These are phyloP conservation scores for Paecilomyces formosus DNA, from an alignment of 2,329 filamentous ascomycete genomes.

Conservation along the genomic window DNA sequence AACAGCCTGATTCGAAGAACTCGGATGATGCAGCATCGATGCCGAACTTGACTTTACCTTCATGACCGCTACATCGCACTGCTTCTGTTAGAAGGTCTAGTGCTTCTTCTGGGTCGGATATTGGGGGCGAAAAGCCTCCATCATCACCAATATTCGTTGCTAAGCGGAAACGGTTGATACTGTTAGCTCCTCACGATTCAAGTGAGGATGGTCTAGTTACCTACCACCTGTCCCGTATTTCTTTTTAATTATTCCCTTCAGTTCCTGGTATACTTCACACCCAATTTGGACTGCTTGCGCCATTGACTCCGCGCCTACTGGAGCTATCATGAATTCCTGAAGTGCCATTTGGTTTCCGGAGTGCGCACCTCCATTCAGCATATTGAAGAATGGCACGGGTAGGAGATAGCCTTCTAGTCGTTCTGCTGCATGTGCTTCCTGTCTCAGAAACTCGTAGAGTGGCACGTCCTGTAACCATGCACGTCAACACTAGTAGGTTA, in stretches of 20 bases:
- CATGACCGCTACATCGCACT: conserved; percentile 18
- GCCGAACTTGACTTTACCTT: conserved; percentile 28
- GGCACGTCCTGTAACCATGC: conserved; percentile 35
- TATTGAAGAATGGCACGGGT: conserved; percentile 53
- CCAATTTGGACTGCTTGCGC: conserved; percentile 19
- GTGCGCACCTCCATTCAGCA: conserved; percentile 46
- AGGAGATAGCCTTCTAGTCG: conserved; percentile 48
- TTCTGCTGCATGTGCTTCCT: conserved; percentile 46
- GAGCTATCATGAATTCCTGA: conserved; percentile 28
- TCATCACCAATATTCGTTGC: conserved; percentile 30
- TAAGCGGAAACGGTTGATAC: background rate
- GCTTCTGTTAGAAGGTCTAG: conserved; percentile 24
- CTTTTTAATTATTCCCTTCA: conserved; percentile 22
- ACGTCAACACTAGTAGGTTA: background rate
- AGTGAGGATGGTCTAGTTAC: background rate
- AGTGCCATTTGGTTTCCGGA: conserved; percentile 43
- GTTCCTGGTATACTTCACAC: conserved; percentile 23
- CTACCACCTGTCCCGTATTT: conserved; percentile 21
- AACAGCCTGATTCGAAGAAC: conserved; percentile 26
- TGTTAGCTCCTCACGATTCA: background rate
- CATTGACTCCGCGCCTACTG: conserved; percentile 5
- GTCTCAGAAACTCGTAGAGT: conserved; percentile 52
- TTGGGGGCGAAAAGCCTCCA: conserved; percentile 30
- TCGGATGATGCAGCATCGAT: conserved; percentile 36
- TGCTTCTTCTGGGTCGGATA: conserved; percentile 25